These are phyloP conservation scores for Datisca glomerata DNA, from an alignment of 306 rosid species.

Conservation along the genomic window DNA sequence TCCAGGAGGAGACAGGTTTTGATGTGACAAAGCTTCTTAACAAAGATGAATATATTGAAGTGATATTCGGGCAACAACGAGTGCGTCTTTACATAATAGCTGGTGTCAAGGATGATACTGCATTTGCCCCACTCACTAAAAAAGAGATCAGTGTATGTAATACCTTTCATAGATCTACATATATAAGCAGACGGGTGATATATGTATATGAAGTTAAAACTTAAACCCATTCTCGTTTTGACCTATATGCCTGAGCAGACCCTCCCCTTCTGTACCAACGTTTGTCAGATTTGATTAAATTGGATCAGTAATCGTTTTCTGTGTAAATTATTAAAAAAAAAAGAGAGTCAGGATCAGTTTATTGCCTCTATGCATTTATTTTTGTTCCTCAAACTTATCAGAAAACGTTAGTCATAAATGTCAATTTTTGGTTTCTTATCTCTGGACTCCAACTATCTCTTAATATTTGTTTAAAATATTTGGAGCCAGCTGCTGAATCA, in stretches of 20 bases:
- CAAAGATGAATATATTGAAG: slow-evolving; percentile 69
- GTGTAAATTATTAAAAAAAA: not conserved
- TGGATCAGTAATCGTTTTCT: not conserved
- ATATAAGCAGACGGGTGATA: slow-evolving; percentile 1
- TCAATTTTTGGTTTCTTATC: not conserved
- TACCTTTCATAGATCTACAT: slow-evolving; percentile 7
- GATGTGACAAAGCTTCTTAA: slow-evolving; percentile 59
- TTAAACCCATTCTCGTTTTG: too few relatives aligned
- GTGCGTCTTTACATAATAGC: slow-evolving; percentile 89
- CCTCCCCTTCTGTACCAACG: too few relatives aligned
- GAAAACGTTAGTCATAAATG: not conserved
- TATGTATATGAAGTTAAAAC: too few relatives aligned
- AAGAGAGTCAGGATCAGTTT: not conserved
- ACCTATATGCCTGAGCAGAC: too few relatives aligned
- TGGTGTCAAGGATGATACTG: slow-evolving; percentile 82
- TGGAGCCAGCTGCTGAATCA: not conserved
- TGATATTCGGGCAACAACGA: slow-evolving; percentile 81
- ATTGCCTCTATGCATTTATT: too few relatives aligned
- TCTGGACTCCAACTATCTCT: not conserved
- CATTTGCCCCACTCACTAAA: slow-evolving; percentile 91
- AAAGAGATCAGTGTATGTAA: slow-evolving; percentile 95
- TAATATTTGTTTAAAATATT: not conserved
- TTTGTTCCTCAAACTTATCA: too few relatives aligned
- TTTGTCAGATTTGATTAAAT: not conserved
- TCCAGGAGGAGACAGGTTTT: slow-evolving; percentile 94